These are phyloP conservation scores for Croton laevigatus DNA, from an alignment of 441 rosid species.

Conservation along the genomic window DNA sequence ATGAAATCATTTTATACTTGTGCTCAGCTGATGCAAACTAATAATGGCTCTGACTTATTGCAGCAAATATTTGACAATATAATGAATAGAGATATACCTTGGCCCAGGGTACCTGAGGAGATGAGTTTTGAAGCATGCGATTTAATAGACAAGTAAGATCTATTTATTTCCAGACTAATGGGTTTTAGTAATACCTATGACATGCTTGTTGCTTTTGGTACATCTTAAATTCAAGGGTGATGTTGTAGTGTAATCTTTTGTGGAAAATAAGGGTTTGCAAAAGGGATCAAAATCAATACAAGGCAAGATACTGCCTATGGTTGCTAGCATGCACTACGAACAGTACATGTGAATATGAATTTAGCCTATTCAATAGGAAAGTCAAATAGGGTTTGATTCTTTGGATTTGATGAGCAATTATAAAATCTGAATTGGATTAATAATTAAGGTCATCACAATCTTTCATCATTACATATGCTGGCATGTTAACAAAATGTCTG, in stretches of 20 bases:
- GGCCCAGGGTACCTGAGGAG: constrained; percentile 92
- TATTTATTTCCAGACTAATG: constrained; percentile 10
- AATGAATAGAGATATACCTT: constrained; percentile 92
- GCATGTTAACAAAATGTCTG: neutral
- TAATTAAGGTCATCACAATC: too few species aligned
- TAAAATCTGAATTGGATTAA: neutral
- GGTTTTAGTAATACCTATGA: neutral
- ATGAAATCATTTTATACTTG: constrained; percentile 2
- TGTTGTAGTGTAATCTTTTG: neutral
- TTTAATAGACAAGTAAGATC: constrained; percentile 82
- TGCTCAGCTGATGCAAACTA: constrained; percentile 7
- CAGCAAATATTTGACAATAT: constrained; percentile 96
- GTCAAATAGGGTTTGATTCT: neutral
- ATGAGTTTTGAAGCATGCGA: constrained; percentile 73
- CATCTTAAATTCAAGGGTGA: neutral
- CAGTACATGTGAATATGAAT: neutral
- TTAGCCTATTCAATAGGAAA: neutral
- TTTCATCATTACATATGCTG: neutral
- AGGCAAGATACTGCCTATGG: neutral
- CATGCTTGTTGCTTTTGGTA: neutral
- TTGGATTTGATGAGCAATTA: neutral
- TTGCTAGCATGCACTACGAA: too few species aligned
- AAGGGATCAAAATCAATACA: neutral
- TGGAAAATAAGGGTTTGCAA: neutral
- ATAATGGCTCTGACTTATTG: constrained; percentile 22